These are phyloP conservation scores for Coemansia umbellata DNA, from an alignment of 192 early-diverging fungal species.

Conservation along the genomic window DNA sequence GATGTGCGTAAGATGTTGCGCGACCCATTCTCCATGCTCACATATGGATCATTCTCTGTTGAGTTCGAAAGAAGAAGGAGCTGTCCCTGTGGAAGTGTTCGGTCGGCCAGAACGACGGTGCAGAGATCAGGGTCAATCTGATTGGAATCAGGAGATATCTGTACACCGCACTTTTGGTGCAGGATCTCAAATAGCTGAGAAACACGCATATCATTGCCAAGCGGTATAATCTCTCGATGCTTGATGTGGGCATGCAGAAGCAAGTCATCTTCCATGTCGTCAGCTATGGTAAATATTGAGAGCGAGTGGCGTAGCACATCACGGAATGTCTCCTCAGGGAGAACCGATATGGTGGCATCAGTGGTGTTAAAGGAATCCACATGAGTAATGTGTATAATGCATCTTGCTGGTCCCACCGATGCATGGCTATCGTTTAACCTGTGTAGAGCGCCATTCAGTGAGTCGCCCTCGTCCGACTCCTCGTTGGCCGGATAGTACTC, in stretches of 20 bases:
- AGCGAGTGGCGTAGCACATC: slow-evolving; percentile 36
- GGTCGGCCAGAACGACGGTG: slow-evolving; percentile 27
- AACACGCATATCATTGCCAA: slow-evolving; percentile 13
- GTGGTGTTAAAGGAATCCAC: slow-evolving; percentile 17
- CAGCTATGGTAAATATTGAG: slow-evolving; percentile 15
- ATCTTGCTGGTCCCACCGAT: slow-evolving; percentile 13
- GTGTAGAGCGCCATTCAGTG: slow-evolving; percentile 27
- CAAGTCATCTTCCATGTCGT: slow-evolving; percentile 3
- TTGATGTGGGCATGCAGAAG: slow-evolving; percentile 22
- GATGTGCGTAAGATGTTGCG: slow-evolving; percentile 38
- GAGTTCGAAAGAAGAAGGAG: slow-evolving; percentile 3
- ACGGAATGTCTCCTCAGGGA: slow-evolving; percentile 31
- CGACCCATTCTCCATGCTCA: slow-evolving; percentile 13
- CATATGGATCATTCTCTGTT: slow-evolving; percentile 36
- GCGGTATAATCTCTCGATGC: slow-evolving; percentile 19
- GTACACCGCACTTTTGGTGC: slow-evolving; percentile 1
- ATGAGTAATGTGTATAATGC: slow-evolving; percentile 17
- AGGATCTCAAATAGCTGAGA: slow-evolving; percentile 24
- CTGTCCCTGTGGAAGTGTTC: slow-evolving; percentile 16
- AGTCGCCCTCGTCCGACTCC: slow-evolving; percentile 48
- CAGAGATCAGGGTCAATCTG: slow-evolving; percentile 20
- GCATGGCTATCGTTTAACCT: slow-evolving; percentile 18
- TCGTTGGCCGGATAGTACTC: slow-evolving; percentile 39
- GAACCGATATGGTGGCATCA: slow-evolving; percentile 16
- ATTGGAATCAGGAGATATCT: slow-evolving; percentile 8